phyloP scores from a whole-genome alignment of 2,329 filamentous ascomycete species.

The Ceratocystis cubensis region DNA sequence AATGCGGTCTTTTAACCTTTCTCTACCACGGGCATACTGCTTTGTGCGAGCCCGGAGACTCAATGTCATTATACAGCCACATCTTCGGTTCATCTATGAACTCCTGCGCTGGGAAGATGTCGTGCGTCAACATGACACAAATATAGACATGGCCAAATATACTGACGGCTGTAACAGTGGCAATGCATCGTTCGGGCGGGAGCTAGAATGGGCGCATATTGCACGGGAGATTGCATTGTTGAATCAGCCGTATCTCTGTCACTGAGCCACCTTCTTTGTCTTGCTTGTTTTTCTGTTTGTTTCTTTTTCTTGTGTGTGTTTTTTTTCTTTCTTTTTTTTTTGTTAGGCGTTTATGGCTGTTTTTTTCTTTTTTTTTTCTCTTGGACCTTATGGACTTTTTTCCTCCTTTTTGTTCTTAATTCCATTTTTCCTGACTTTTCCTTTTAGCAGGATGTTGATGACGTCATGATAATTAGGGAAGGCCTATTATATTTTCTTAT shows the following conservation, averaged over 20 bases:
- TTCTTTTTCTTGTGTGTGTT: background rate
- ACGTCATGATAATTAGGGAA: background rate
- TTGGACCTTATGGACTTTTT: background rate
- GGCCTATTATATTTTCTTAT: background rate
- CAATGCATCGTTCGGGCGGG: conserved; percentile 35
- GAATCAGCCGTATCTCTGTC: conserved; percentile 66
- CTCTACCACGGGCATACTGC: conserved; percentile 87
- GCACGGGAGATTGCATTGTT: conserved; percentile 84
- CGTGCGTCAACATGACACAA: background rate
- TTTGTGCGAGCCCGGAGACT: conserved; percentile 84
- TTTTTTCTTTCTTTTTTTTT: background rate
- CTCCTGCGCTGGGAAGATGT: conserved; percentile 91
- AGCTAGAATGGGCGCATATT: conserved; percentile 84
- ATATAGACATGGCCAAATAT: background rate
- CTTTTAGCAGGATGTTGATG: background rate
- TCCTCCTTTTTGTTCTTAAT: background rate
- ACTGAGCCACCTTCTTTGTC: conserved; percentile 4
- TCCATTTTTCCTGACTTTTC: background rate
- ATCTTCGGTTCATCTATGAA: conserved; percentile 89
- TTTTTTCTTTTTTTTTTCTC: background rate
- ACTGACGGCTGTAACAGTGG: conserved; percentile 17
- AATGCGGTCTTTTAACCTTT: conserved; percentile 69
- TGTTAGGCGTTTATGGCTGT: background rate
- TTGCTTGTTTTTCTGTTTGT: background rate
- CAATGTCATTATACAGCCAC: conserved; percentile 97